Conservation (phyloP, 768 basidiomycete genomes). For the Podaxis rugospora region DNA sequence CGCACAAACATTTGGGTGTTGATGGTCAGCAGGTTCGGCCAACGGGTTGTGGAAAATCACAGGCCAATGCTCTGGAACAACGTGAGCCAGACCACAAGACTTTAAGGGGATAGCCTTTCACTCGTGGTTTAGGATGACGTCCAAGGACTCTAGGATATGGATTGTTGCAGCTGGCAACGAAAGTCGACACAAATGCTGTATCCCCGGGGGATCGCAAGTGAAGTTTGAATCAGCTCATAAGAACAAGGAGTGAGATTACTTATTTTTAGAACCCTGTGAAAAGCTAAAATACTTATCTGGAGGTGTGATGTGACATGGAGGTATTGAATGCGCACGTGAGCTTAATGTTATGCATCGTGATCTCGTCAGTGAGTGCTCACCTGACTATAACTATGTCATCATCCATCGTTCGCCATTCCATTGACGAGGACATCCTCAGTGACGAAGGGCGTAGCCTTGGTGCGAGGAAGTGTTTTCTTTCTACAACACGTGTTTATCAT, state of each 20-base stretch:
- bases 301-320: background rate
- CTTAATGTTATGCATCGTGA: background rate
- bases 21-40: background rate
- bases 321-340: background rate
- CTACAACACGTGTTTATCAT: background rate
- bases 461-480: background rate
- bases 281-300: too few relatives aligned
- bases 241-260: too few relatives aligned
- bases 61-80: background rate
- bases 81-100: background rate
- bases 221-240: too few relatives aligned
- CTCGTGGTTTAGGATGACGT: too few relatives aligned
- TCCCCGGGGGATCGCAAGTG: too few relatives aligned
- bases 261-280: too few relatives aligned
- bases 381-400: conserved; percentile 4
- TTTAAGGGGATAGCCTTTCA: background rate
- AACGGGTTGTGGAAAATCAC: background rate
- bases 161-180: too few relatives aligned
- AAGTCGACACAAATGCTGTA: too few relatives aligned
- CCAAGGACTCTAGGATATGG: too few relatives aligned
- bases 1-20: background rate
- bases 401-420: background rate
- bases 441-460: conserved; percentile 3
- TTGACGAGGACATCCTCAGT: conserved; percentile 1
- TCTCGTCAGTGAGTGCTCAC: background rate